Evolutionary conservation across 257 asterid species (phyloP), one percentile per base, ranked within the genome.

Genomic region (Petrea volubilis): DNA sequence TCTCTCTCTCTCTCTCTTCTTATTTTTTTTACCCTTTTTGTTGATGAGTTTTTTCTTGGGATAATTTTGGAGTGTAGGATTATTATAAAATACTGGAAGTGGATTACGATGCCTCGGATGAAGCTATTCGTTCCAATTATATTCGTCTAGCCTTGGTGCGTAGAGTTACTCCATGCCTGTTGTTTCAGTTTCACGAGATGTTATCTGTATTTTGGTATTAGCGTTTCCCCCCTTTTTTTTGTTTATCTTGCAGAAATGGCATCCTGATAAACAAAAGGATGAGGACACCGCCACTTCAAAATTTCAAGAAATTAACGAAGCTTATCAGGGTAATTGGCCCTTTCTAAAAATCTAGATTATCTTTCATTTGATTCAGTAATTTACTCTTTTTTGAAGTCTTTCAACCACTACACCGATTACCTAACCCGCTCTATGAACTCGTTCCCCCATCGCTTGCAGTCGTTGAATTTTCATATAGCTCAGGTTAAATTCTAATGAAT

Each of bases 291-390:
- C 97, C 31, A 92, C 96, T 71, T 79, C 96, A 17, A 90, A 73
- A 76, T 95, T 95, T 73, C 99, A 95, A 82, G 99, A 92, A 60
- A 92, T 95, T 33, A 95, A 83, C 34, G 96, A 90, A 80, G 99
- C 99, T 14, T 92, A 92, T 77, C 87, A 83, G 74, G 96, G 98
- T 95, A 74, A 70, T 70, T 29, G 34, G 41, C 23, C 21, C 52
- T 60, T n/a, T 43, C 38, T 31, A 7, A 31, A 23, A 41, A 24
- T 0, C 13, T 64, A 21, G 20, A 18, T 10, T 59, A n/a, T 36
- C 28, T 0, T 24, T 57, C 7, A 12, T 58, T 27, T 64, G 27
- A 63, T 74, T 44, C 4, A 21, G 12, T 38, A 7, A 25, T 34
- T 28, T 20, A 34, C 3, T 2, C 66, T 3, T 14, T 33, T 15